Percentiles rank a stretch among this genome's conserved stretches.
Evolutionary conservation across 2,329 filamentous ascomycete genomes (phyloP).

Genomic region (Phialocephala sp.): DNA sequence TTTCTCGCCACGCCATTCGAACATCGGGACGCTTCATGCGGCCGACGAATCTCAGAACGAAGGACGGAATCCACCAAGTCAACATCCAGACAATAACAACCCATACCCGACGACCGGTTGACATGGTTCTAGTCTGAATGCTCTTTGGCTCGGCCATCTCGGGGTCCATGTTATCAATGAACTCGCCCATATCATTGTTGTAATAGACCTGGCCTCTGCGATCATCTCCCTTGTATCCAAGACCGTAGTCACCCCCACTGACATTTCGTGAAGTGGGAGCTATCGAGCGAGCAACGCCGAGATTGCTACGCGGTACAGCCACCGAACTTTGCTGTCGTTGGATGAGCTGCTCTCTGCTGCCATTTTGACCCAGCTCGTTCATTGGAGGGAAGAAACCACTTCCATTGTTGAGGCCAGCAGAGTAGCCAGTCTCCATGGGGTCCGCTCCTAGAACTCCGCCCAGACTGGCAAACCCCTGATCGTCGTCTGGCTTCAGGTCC

Average conservation of each 20-base stretch:
- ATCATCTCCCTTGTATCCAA: constrained; percentile 84
- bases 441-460: constrained; percentile 59
- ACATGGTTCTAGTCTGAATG: constrained; percentile 72
- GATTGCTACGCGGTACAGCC: constrained; percentile 52
- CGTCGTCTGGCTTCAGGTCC: constrained; percentile 68
- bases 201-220: constrained; percentile 78
- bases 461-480: constrained; percentile 45
- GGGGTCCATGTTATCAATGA: constrained; percentile 73
- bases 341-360: constrained; percentile 75
- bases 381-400: constrained; percentile 75
- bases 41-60: constrained; percentile 77
- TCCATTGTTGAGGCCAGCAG: constrained; percentile 54
- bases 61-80: constrained; percentile 95
- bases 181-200: constrained; percentile 67
- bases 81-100: constrained; percentile 81
- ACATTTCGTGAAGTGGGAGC: constrained; percentile 63
- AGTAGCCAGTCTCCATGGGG: constrained; percentile 75
- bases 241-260: constrained; percentile 80
- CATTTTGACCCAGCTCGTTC: constrained; percentile 65
- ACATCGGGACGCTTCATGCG: constrained; percentile 98
- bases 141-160: constrained; percentile 79
- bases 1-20: constrained; percentile 96
- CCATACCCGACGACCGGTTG: constrained; percentile 74
- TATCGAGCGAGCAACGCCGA: constrained; percentile 62
- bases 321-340: constrained; percentile 37